Percentiles rank a stretch among this genome's conserved stretches.
Evolutionary conservation across 179 eudicot genomes (phyloP).

Genomic region (Vitellaria paradoxa): DNA sequence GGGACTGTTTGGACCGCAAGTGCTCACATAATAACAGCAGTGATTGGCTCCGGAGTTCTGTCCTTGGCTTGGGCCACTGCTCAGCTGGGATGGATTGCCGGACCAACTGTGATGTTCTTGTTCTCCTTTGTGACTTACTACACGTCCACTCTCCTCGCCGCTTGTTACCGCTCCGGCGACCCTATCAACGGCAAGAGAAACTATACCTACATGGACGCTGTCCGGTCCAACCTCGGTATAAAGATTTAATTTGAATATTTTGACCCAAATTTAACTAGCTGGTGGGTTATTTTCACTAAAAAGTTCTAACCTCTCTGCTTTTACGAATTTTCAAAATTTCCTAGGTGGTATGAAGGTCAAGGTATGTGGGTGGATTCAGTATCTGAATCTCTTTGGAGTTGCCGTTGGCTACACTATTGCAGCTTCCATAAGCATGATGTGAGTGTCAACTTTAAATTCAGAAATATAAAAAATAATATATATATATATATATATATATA

Average conservation of each 20-base stretch:
- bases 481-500: neutral
- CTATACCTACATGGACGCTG: slow-evolving; percentile 32
- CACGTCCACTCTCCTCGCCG: slow-evolving; percentile 28
- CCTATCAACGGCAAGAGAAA: slow-evolving; percentile 18
- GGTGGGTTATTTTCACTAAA: neutral
- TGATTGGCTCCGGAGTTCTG: slow-evolving; percentile 28
- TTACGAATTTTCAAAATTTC: neutral
- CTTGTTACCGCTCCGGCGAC: slow-evolving; percentile 29
- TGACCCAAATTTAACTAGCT: neutral
- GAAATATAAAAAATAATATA: neutral
- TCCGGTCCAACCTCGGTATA: slow-evolving; percentile 25
- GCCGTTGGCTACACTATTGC: slow-evolving; percentile 22
- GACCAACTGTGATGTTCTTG: slow-evolving; percentile 23
- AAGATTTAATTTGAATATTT: neutral
- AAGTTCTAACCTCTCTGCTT: neutral
- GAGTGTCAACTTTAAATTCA: neutral
- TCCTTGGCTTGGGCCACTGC: slow-evolving; percentile 33
- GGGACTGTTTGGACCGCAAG: slow-evolving; percentile 27
- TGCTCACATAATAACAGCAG: slow-evolving; percentile 33
- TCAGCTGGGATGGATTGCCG: slow-evolving; percentile 30
- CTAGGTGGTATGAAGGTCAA: slow-evolving; percentile 15
- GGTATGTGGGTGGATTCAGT: slow-evolving; percentile 15
- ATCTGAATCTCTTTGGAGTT: slow-evolving; percentile 14
- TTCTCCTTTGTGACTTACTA: slow-evolving; percentile 33
- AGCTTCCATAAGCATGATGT: slow-evolving; percentile 25